Evolutionary conservation across 106 monocot species (phyloP).

Genomic region (Narthecium ossifragum): DNA sequence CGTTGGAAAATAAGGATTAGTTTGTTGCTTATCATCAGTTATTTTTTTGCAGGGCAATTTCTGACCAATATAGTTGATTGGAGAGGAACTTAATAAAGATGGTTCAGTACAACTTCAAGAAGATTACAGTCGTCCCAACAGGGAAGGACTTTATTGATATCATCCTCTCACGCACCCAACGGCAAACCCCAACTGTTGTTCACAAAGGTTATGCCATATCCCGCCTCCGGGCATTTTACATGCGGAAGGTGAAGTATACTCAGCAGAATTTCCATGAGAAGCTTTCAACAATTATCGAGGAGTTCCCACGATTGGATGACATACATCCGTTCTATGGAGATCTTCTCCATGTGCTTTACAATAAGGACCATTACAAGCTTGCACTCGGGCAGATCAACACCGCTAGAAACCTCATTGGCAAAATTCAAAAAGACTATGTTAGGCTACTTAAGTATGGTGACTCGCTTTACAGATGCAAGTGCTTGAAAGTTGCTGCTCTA

Average conservation of each 20-base stretch:
- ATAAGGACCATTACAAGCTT: conserved; percentile 98
- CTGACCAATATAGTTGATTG: neutral
- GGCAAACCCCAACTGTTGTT: conserved; percentile 97
- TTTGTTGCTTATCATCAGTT: too few species aligned
- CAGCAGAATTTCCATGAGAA: conserved; percentile 93
- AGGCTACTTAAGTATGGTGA: conserved; percentile 95
- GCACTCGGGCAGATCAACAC: conserved; percentile 94
- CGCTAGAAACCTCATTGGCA: conserved; percentile 77
- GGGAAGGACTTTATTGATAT: conserved; percentile 88
- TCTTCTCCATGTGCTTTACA: conserved; percentile 85
- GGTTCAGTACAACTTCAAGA: conserved; percentile 99
- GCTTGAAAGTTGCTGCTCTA: conserved; percentile 90
- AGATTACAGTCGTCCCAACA: conserved; percentile 84
- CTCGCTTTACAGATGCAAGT: conserved; percentile 90
- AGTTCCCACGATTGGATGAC: conserved; percentile 78
- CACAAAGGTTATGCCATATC: conserved; percentile 93
- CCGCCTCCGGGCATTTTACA: conserved; percentile 91
- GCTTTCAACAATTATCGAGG: conserved; percentile 80
- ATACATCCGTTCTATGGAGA: conserved; percentile 97
- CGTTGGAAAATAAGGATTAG: too few species aligned
- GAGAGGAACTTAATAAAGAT: conserved; percentile 23
- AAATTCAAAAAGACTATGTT: conserved; percentile 83
- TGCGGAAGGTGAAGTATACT: conserved; percentile 89
- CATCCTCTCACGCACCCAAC: conserved; percentile 89
- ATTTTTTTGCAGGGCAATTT: too few species aligned